phyloP scores from a whole-genome alignment of 805 yeast genomes.

The Yarrowia sp. region DNA sequence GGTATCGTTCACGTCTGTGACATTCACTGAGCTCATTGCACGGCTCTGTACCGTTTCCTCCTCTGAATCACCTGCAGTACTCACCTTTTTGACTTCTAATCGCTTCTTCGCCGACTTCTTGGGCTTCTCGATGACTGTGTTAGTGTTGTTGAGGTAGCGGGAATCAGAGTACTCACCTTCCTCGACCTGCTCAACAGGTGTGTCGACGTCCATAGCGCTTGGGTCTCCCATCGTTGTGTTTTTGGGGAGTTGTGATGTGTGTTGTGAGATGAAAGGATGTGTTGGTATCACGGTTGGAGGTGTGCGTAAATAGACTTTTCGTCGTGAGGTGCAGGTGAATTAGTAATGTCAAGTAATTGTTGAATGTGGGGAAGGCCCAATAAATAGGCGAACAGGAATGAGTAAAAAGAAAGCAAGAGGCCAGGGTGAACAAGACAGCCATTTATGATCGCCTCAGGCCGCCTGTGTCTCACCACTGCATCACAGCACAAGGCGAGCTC shows the following conservation, averaged over 20 bases:
- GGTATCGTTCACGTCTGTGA: too few species aligned
- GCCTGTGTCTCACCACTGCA: background rate
- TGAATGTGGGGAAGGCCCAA: background rate
- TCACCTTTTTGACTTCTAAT: constrained; percentile 79
- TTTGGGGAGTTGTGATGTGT: background rate
- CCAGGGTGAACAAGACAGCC: background rate
- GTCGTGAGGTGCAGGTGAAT: background rate
- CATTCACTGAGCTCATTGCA: background rate
- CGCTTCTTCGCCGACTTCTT: constrained; percentile 50
- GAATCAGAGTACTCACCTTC: background rate
- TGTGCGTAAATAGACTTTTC: background rate
- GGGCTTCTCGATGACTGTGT: constrained; percentile 20
- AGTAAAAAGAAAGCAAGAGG: background rate
- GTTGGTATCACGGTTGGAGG: background rate
- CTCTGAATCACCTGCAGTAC: background rate
- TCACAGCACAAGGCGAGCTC: background rate
- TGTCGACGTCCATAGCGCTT: constrained; percentile 26
- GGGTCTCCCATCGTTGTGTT: background rate
- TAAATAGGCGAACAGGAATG: background rate
- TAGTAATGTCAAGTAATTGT: constrained; percentile 12
- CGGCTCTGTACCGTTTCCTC: background rate
- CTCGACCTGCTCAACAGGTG: constrained; percentile 22
- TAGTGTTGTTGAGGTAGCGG: background rate
- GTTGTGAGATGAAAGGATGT: background rate
- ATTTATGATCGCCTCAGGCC: background rate